phyloP scores from a whole-genome alignment of 352 stramenopile species.

The Phytophthora macrochlamydospora region DNA sequence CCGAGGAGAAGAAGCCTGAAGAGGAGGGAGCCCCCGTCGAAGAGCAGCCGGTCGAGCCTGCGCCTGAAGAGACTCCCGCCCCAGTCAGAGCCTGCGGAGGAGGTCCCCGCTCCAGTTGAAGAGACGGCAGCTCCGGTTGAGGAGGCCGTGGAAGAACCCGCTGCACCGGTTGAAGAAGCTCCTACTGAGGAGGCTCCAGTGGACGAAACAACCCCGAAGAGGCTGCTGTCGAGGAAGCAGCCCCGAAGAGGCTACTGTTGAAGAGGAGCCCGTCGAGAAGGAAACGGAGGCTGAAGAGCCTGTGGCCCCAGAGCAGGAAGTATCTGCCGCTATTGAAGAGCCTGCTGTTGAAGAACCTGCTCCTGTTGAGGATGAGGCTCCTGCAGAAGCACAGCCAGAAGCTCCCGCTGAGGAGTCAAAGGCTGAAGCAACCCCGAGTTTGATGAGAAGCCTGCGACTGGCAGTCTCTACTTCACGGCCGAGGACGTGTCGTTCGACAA shows the following conservation, averaged over 20 bases:
- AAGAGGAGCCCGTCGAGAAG: neutral
- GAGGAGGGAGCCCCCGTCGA: slow-evolving; percentile 18
- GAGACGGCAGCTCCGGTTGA: slow-evolving; percentile 25
- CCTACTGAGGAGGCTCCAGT: slow-evolving; percentile 2
- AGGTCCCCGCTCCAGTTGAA: slow-evolving; percentile 12
- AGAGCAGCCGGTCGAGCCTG: slow-evolving; percentile 12
- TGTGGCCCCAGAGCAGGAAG: slow-evolving; percentile 17
- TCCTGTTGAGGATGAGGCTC: neutral
- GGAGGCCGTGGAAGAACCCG: slow-evolving; percentile 9
- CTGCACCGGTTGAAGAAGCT: slow-evolving; percentile 3
- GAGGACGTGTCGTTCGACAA: slow-evolving; percentile 36
- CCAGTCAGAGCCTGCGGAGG: slow-evolving; percentile 10
- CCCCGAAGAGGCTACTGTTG: neutral
- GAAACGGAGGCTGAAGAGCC: slow-evolving; percentile 23
- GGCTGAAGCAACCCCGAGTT: slow-evolving; percentile 11
- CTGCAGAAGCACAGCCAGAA: too few species aligned
- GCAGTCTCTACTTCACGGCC: slow-evolving; percentile 11
- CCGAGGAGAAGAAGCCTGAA: slow-evolving; percentile 4
- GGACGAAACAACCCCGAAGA: neutral
- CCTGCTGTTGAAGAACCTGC: slow-evolving; percentile 3
- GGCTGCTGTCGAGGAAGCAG: neutral
- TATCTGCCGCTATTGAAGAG: slow-evolving; percentile 6
- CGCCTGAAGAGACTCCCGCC: slow-evolving; percentile 3
- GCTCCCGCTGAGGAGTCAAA: slow-evolving; percentile 9
- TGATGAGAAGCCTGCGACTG: slow-evolving; percentile 16